A percentile compares a stretch with the other conserved stretches of the same genome.
Conservation (phyloP, 768 basidiomycete genomes). For the Leccinum subtestaceum region DNA sequence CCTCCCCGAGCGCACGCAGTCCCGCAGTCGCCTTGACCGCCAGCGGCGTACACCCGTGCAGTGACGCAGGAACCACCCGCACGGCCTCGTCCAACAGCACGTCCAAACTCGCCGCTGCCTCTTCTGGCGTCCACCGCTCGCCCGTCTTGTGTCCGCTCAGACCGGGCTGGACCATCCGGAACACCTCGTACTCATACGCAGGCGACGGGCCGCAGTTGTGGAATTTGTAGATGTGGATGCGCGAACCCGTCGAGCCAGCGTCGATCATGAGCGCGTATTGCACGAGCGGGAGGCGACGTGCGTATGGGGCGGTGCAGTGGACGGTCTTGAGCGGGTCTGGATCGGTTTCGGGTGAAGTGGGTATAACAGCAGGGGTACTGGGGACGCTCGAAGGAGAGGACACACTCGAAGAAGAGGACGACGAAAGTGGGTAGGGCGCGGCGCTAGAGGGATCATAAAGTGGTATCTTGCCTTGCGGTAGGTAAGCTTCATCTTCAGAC, state of each 20-base stretch:
- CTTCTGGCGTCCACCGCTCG: constrained; percentile 41
- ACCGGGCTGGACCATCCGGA: constrained; percentile 83
- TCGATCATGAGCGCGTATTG: constrained; percentile 98
- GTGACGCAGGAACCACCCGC: constrained; percentile 62
- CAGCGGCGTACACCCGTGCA: constrained; percentile 74
- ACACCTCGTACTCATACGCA: constrained; percentile 89
- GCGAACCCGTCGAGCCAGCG: constrained; percentile 94
- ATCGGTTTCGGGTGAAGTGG: constrained; percentile 68
- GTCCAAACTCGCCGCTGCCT: constrained; percentile 78
- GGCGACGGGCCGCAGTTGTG: constrained; percentile 80
- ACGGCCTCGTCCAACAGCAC: constrained; percentile 78
- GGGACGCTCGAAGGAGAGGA: constrained; percentile 3
- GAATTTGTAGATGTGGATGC: constrained; percentile 99
- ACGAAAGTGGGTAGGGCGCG: not conserved
- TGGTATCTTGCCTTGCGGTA: constrained; percentile 18
- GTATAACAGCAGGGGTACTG: constrained; percentile 16
- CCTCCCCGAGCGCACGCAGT: constrained; percentile 63
- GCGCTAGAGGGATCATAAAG: not conserved
- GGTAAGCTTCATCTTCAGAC: constrained; percentile 25
- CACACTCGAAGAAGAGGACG: not conserved
- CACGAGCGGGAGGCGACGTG: constrained; percentile 53
- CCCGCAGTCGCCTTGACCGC: constrained; percentile 95
- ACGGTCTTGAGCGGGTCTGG: constrained; percentile 71
- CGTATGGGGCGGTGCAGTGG: constrained; percentile 61
- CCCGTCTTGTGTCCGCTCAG: constrained; percentile 45